Conservation (phyloP, 441 rosid species). For the Populus trichocarpa region DNA sequence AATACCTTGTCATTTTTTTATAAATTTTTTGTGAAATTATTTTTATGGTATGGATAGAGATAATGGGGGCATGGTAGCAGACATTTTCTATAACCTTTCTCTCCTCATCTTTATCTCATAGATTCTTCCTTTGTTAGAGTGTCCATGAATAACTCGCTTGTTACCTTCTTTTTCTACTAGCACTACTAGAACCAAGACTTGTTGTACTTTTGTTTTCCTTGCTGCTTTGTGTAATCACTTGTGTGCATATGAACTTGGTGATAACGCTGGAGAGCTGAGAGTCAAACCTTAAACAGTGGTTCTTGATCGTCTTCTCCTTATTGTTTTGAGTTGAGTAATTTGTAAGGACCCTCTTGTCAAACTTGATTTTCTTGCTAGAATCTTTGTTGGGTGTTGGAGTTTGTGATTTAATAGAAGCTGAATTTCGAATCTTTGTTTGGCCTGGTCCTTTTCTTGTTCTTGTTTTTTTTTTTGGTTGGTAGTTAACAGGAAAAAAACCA, state of each 20-base stretch:
- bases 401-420: conserved; percentile 20
- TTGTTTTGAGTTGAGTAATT: conserved; percentile 24
- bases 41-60: conserved; percentile 43
- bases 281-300: neutral
- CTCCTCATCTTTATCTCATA: conserved; percentile 40
- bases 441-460: conserved; percentile 34
- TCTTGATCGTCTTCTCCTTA: neutral
- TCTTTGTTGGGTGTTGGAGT: conserved; percentile 11
- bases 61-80: conserved; percentile 49
- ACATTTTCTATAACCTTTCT: conserved; percentile 56
- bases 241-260: neutral
- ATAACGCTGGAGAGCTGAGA: neutral
- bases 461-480: conserved; percentile 27
- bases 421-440: conserved; percentile 34
- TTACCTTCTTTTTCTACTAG: conserved; percentile 18
- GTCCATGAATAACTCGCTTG: conserved; percentile 34
- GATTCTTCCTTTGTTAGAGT: conserved; percentile 36
- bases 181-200: neutral
- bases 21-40: conserved; percentile 1
- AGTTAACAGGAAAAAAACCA: conserved; percentile 23
- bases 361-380: conserved; percentile 28
- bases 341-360: conserved; percentile 11
- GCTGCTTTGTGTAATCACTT: neutral
- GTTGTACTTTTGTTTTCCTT: neutral
- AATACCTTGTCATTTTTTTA: neutral